Evolutionary conservation across 805 yeast species (phyloP).

Genomic region (Nakazawaea siamensis): DNA sequence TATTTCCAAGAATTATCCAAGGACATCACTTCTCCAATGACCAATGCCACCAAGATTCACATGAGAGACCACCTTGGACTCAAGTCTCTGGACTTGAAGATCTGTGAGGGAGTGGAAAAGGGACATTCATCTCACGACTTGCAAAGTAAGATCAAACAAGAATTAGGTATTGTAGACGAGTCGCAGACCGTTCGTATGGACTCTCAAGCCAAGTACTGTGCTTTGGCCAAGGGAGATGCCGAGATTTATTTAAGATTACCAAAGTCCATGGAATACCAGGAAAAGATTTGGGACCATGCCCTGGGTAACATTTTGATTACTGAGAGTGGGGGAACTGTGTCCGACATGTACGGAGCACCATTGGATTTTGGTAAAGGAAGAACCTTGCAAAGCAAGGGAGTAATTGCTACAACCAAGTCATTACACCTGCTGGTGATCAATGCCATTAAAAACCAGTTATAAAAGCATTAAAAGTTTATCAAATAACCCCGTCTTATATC

Average conservation of each 20-base stretch:
- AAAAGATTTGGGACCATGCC: slow-evolving; percentile 99
- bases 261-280: slow-evolving; percentile 63
- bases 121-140: slow-evolving; percentile 90
- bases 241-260: slow-evolving; percentile 90
- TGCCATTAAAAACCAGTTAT: slow-evolving; percentile 29
- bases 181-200: slow-evolving; percentile 72
- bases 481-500: slow-evolving; percentile 6
- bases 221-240: slow-evolving; percentile 84
- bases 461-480: background rate
- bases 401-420: slow-evolving; percentile 66
- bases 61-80: slow-evolving; percentile 33
- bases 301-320: slow-evolving; percentile 82
- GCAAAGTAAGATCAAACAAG: slow-evolving; percentile 65
- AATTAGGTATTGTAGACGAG: slow-evolving; percentile 48
- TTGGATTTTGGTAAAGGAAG: slow-evolving; percentile 86
- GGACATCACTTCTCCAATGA: slow-evolving; percentile 23
- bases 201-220: slow-evolving; percentile 94
- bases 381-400: slow-evolving; percentile 75
- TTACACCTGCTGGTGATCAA: slow-evolving; percentile 42
- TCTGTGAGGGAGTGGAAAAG: slow-evolving; percentile 91
- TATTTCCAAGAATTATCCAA: slow-evolving; percentile 37
- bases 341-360: slow-evolving; percentile 69
- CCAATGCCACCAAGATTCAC: slow-evolving; percentile 26
- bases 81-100: slow-evolving; percentile 41
- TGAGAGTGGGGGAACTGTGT: slow-evolving; percentile 89